Conservation (phyloP, 345 rosid genomes). For the Citrus hindsii region DNA sequence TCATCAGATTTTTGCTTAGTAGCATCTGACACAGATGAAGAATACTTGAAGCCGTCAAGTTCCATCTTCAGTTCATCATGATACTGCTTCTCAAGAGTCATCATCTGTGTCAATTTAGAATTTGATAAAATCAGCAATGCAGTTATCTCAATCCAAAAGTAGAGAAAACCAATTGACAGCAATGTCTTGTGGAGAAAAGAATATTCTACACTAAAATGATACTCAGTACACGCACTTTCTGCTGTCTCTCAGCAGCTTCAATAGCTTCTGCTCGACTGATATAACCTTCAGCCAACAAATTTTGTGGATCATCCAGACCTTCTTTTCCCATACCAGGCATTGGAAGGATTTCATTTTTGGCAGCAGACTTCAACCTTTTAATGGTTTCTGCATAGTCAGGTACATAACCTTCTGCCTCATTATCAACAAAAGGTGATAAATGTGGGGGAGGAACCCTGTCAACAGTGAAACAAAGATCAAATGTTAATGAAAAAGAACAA, state of each 20-base stretch:
- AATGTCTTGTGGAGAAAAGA: too few species aligned
- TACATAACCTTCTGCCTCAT: conserved; percentile 82
- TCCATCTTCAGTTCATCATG: conserved; percentile 77
- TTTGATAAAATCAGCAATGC: neutral
- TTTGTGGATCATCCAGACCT: conserved; percentile 75
- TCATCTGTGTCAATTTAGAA: conserved; percentile 46
- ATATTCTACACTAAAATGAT: too few species aligned
- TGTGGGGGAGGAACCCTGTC: conserved; percentile 86
- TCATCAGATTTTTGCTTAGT: conserved; percentile 20
- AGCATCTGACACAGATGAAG: conserved; percentile 22
- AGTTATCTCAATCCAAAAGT: neutral
- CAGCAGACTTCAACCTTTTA: conserved; percentile 72
- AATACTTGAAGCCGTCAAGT: conserved; percentile 31
- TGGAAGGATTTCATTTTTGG: conserved; percentile 75
- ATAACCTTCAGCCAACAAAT: conserved; percentile 64
- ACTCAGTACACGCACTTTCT: conserved; percentile 37
- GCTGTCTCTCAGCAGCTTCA: conserved; percentile 66
- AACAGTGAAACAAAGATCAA: neutral
- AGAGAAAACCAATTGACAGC: neutral
- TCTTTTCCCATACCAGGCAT: conserved; percentile 73
- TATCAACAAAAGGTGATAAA: conserved; percentile 82
- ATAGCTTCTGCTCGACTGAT: conserved; percentile 70
- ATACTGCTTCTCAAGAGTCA: conserved; percentile 68
- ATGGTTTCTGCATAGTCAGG: conserved; percentile 92
- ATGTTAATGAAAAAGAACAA: neutral